Conservation (phyloP, 495 filamentous ascomycete genomes). For the Emericellopsis terricola region DNA sequence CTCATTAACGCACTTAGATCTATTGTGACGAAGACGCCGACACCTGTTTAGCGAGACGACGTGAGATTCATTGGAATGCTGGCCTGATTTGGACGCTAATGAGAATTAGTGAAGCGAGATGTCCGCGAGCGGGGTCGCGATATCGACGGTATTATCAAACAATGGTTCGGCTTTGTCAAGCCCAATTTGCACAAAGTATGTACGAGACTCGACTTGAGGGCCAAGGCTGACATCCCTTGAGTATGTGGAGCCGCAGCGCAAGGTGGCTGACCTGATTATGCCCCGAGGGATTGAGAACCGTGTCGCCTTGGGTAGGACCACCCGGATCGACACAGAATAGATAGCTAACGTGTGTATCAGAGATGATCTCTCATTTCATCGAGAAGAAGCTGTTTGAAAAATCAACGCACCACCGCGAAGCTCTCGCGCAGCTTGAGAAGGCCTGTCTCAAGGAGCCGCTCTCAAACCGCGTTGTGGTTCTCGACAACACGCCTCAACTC, state of each 20-base stretch:
- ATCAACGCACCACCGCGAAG: slow-evolving; percentile 61
- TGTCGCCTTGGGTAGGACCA: slow-evolving; percentile 62
- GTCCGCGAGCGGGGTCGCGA: slow-evolving; percentile 70
- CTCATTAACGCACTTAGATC: slow-evolving; percentile 30
- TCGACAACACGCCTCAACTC: slow-evolving; percentile 61
- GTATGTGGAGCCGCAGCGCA: slow-evolving; percentile 80
- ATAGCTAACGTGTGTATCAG: slow-evolving; percentile 14
- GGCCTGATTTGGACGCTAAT: neutral
- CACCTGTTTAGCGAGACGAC: slow-evolving; percentile 77
- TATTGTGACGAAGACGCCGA: slow-evolving; percentile 95
- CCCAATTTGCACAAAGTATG: slow-evolving; percentile 63
- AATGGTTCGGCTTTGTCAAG: slow-evolving; percentile 93
- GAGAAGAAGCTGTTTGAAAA: slow-evolving; percentile 69
- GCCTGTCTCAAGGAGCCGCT: slow-evolving; percentile 52
- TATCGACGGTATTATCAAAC: slow-evolving; percentile 89
- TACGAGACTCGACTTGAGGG: neutral
- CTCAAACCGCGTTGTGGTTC: slow-evolving; percentile 48
- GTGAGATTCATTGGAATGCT: slow-evolving; percentile 29
- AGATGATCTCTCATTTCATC: slow-evolving; percentile 84
- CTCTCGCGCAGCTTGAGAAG: slow-evolving; percentile 52
- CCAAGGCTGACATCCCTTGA: slow-evolving; percentile 2
- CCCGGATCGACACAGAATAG: slow-evolving; percentile 5
- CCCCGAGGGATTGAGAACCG: slow-evolving; percentile 85
- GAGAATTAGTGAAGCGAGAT: slow-evolving; percentile 55
- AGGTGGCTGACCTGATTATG: slow-evolving; percentile 84